A percentile compares a stretch with the other conserved stretches of the same genome.
phyloP scores from a whole-genome alignment of 495 filamentous ascomycete genomes.

The Neohortaea acidophila region DNA sequence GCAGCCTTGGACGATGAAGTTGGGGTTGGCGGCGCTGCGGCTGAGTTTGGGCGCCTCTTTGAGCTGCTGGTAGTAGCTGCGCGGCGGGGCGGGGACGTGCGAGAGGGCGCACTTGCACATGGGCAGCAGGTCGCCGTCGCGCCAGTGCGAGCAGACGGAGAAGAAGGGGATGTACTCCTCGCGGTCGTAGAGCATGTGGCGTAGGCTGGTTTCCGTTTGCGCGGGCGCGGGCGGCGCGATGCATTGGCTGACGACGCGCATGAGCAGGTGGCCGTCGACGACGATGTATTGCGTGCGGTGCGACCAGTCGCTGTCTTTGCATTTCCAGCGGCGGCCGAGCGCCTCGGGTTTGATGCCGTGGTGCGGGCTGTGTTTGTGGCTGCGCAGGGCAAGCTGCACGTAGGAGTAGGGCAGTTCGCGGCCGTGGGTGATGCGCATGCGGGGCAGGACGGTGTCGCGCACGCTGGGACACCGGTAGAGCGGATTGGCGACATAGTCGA shows the following conservation, averaged over 20 bases:
- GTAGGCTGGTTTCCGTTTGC: conserved; percentile 32
- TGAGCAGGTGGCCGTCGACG: conserved; percentile 36
- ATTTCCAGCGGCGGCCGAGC: conserved; percentile 36
- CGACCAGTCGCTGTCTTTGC: conserved; percentile 31
- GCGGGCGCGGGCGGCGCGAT: conserved; percentile 29
- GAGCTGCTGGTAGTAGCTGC: conserved; percentile 14
- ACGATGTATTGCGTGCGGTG: conserved; percentile 36
- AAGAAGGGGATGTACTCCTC: conserved; percentile 47
- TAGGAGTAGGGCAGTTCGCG: conserved; percentile 39
- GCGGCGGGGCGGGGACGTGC: conserved; percentile 36
- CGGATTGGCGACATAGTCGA: conserved; percentile 35
- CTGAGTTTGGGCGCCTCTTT: conserved; percentile 24
- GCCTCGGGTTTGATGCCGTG: conserved; percentile 33
- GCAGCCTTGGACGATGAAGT: conserved; percentile 35
- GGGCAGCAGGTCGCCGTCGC: conserved; percentile 41
- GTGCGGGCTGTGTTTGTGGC: conserved; percentile 25
- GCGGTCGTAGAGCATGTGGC: conserved; percentile 39
- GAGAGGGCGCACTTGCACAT: conserved; percentile 43
- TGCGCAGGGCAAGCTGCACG: conserved; percentile 37
- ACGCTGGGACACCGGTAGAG: conserved; percentile 37
- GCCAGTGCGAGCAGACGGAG: conserved; percentile 44
- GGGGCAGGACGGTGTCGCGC: conserved; percentile 29
- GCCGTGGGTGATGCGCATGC: conserved; percentile 37
- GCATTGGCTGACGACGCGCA: conserved; percentile 35
- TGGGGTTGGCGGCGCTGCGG: conserved; percentile 27